A percentile compares a stretch with the other conserved stretches of the same genome.
Evolutionary conservation across 306 rosid species (phyloP).

Genomic region (Vigna reflexopilosa): DNA sequence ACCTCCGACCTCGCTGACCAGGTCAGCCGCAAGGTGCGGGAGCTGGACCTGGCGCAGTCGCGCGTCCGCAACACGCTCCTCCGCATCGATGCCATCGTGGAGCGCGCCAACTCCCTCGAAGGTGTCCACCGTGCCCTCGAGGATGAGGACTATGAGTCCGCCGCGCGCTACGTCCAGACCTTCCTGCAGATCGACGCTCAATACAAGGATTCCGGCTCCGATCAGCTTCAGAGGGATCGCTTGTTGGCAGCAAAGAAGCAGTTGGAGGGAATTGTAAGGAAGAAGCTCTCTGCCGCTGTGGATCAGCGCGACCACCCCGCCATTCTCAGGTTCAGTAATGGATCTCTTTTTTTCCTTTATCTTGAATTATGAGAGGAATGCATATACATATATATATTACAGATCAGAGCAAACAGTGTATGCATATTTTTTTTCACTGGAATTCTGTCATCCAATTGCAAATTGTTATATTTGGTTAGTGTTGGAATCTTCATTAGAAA

Average conservation of each 20-base stretch:
- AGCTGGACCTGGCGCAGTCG: conserved; percentile 92
- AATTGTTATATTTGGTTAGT: not conserved
- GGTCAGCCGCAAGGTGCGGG: conserved; percentile 79
- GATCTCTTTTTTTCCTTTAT: not conserved
- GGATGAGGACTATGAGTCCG: conserved; percentile 74
- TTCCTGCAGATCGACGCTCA: conserved; percentile 79
- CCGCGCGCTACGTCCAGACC: conserved; percentile 64
- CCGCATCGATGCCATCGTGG: conserved; percentile 86
- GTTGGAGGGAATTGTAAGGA: conserved; percentile 77
- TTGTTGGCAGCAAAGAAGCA: conserved; percentile 66
- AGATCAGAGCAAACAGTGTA: too few relatives aligned
- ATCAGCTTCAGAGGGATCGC: conserved; percentile 85
- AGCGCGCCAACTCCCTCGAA: conserved; percentile 76
- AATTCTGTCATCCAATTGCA: not conserved
- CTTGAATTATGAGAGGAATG: not conserved
- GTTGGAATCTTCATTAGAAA: too few relatives aligned
- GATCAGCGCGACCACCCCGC: conserved; percentile 78
- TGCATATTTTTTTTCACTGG: not conserved
- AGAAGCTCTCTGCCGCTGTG: conserved; percentile 75
- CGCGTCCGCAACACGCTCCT: conserved; percentile 80
- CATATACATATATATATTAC: too few relatives aligned
- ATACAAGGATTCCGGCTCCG: conserved; percentile 74
- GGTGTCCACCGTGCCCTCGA: conserved; percentile 75
- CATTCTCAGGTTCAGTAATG: conserved; percentile 43
- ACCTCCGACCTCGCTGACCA: conserved; percentile 57